phyloP scores from a whole-genome alignment of 2,329 filamentous ascomycete species.

The Neofusicoccum kwambonambiense region DNA sequence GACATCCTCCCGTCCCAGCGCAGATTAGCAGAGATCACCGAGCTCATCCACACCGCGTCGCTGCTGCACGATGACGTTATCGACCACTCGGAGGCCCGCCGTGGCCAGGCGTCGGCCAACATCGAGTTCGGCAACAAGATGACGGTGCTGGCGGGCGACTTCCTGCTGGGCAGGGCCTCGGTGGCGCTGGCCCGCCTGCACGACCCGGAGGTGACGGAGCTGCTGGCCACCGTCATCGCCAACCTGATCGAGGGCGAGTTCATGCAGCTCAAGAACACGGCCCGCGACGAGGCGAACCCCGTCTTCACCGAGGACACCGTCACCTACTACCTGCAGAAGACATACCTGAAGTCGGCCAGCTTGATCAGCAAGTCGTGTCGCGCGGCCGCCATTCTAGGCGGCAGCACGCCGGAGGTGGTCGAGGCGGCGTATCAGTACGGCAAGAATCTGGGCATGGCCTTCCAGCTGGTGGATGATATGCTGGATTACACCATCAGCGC shows the following conservation, averaged over 20 bases:
- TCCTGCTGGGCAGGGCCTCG: conserved; percentile 87
- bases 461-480: conserved; percentile 97
- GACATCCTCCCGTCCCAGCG: conserved; percentile 90
- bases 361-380: conserved; percentile 96
- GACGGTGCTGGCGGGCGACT: conserved; percentile 97
- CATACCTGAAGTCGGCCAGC: conserved; percentile 93
- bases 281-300: conserved; percentile 79
- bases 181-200: conserved; percentile 87
- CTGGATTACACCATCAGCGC: conserved; percentile 90
- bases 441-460: conserved; percentile 88
- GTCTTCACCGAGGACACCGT: conserved; percentile 85
- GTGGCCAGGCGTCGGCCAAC: conserved; percentile 84
- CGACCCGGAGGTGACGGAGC: conserved; percentile 90
- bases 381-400: conserved; percentile 81
- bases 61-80: conserved; percentile 98
- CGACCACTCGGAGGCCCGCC: conserved; percentile 82
- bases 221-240: conserved; percentile 92
- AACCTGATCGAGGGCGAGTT: conserved; percentile 98
- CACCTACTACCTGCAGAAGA: conserved; percentile 95
- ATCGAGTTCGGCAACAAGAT: conserved; percentile 98
- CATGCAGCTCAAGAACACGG: conserved; percentile 98
- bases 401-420: conserved; percentile 72
- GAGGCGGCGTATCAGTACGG: conserved; percentile 92
- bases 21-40: conserved; percentile 91
- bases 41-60: conserved; percentile 95